Conservation (phyloP, 2,329 filamentous ascomycete genomes). For the Fusarium paranaense region DNA sequence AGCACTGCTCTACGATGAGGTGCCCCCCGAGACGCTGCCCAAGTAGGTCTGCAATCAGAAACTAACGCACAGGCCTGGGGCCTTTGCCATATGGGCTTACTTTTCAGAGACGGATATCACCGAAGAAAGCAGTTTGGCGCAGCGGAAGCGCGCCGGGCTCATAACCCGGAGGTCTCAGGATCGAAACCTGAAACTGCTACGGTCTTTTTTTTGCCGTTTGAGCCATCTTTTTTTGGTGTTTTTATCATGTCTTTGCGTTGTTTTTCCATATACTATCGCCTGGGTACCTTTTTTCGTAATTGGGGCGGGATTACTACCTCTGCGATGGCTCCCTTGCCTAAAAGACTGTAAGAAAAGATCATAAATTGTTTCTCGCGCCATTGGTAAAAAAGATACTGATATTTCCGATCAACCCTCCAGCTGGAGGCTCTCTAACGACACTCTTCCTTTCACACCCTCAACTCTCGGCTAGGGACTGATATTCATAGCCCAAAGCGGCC, state of each 20-base stretch:
- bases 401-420: background rate
- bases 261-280: background rate
- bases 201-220: background rate
- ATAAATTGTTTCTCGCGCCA: background rate
- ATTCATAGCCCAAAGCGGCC: background rate
- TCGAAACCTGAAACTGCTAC: conserved; percentile 36
- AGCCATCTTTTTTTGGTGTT: background rate
- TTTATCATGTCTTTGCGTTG: background rate
- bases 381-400: background rate
- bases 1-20: background rate
- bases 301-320: background rate
- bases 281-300: background rate
- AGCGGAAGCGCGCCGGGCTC: conserved; percentile 40
- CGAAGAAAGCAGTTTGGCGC: conserved; percentile 37
- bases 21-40: background rate
- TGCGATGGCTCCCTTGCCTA: background rate
- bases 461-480: background rate
- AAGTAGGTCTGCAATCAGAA: background rate
- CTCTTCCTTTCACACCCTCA: background rate
- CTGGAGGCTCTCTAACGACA: background rate
- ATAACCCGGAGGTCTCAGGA: conserved; percentile 38
- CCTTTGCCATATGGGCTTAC: background rate
- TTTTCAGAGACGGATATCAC: background rate
- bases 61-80: background rate
- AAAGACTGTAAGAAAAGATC: background rate